A percentile compares a stretch with the other conserved stretches of the same genome.
phyloP scores from a whole-genome alignment of 495 filamentous ascomycete genomes.

The Sabuloglossum arenarium region DNA sequence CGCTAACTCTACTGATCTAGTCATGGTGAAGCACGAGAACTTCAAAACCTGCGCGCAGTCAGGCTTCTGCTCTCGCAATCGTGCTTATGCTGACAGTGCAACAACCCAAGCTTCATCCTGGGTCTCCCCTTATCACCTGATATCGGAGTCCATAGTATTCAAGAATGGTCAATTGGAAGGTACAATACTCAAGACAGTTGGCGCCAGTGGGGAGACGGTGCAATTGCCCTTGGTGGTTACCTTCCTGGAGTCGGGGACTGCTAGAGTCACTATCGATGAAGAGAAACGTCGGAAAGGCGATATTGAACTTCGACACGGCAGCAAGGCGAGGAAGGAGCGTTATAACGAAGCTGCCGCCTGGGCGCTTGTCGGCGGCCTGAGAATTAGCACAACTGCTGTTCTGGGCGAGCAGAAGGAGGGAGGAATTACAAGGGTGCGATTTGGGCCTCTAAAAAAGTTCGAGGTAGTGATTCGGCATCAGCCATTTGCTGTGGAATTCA shows the following conservation, averaged over 20 bases:
- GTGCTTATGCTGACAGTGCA: conserved; percentile 65
- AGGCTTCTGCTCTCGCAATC: conserved; percentile 90
- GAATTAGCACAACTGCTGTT: conserved; percentile 43
- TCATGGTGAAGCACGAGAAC: conserved; percentile 75
- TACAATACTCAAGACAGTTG: conserved; percentile 53
- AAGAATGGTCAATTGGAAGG: conserved; percentile 63
- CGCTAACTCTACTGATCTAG: conserved; percentile 19
- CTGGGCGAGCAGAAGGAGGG: conserved; percentile 34
- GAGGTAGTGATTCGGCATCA: conserved; percentile 63
- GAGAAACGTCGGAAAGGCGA: conserved; percentile 73
- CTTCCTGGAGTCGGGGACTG: conserved; percentile 73
- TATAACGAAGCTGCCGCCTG: conserved; percentile 83
- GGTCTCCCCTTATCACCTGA: conserved; percentile 64
- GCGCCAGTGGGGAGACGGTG: conserved; percentile 38
- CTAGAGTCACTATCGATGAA: conserved; percentile 75
- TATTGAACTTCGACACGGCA: conserved; percentile 68
- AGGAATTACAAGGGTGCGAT: conserved; percentile 52
- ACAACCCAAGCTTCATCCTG: conserved; percentile 40
- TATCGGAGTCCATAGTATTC: conserved; percentile 47
- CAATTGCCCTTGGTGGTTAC: conserved; percentile 65
- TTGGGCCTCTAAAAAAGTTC: conserved; percentile 54
- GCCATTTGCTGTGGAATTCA: conserved; percentile 72
- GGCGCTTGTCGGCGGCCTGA: conserved; percentile 63
- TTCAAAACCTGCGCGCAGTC: conserved; percentile 93
- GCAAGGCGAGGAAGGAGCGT: conserved; percentile 69